These are phyloP conservation scores for Anthracocystis setariae DNA, from an alignment of 1,284 basidiomycete species.

Conservation along the genomic window DNA sequence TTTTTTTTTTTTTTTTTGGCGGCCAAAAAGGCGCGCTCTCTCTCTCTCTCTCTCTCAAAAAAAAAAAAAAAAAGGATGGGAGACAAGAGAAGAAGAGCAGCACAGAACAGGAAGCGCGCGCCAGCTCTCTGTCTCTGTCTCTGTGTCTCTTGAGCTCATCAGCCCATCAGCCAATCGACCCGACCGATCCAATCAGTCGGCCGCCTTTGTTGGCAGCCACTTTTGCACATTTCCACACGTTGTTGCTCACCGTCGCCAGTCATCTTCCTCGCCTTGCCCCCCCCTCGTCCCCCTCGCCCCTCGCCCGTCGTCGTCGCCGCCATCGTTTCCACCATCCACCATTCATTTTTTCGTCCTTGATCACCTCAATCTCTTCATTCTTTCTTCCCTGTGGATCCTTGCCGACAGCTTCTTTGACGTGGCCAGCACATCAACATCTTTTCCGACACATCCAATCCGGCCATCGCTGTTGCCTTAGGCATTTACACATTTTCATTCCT, in stretches of 20 bases:
- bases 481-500: conserved; percentile 25
- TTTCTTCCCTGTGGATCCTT: conserved; percentile 3
- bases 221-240: too few relatives aligned
- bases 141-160: too few relatives aligned
- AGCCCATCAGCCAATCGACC: conserved; percentile 7
- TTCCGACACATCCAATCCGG: conserved; percentile 6
- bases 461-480: conserved; percentile 6
- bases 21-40: background rate
- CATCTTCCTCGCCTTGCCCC: conserved; percentile 1
- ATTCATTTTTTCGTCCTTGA: conserved; percentile 4
- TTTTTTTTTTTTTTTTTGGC: too few relatives aligned
- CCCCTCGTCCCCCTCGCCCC: too few relatives aligned
- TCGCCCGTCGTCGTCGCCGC: conserved; percentile 29
- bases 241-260: background rate
- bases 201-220: background rate
- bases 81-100: too few relatives aligned
- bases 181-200: conserved; percentile 4
- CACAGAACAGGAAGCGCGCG: conserved; percentile 1
- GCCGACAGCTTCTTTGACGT: background rate
- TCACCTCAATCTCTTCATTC: conserved; percentile 4
- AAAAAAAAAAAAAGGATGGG: conserved; percentile 1
- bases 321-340: conserved; percentile 22
- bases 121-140: too few relatives aligned
- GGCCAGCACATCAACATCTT: conserved; percentile 1
- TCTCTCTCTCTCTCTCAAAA: background rate